Base-by-base conservation (phyloP, 1,139 yeast genomes). In the Hyphopichia fennica region DNA sequence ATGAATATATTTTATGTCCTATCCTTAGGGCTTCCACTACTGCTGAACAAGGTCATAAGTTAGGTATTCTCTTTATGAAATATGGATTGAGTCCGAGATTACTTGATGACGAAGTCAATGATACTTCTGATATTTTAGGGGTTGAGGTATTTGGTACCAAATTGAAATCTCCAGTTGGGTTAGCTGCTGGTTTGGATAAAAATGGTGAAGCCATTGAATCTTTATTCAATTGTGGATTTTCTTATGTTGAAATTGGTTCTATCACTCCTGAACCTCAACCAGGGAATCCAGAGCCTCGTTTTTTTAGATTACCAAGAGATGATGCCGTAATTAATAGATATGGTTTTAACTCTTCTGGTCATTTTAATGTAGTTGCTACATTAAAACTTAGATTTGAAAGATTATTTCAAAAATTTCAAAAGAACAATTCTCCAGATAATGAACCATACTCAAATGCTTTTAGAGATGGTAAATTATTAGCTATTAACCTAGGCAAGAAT, bases 131-230 rank as follows among this genome's bases (percentile, higher is more conserved):
- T 3, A 63, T 67, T 4, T 68, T 87, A 50, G 69, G 77, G 8
- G 89, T 84, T 14, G 60, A 76, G 35, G 85, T 83, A 1, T 86
- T 87, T 59, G 90, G 89, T 6, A 65, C 65, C 27, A 75, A 70
- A 40, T 66, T 91, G 56, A 72, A 77, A 25, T 84, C 84, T 43
- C 98, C 98, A 17, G 71, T 91, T 44, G 98, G 98, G 7, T 75
- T 91, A 54, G 98, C 98, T 39, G 98, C 99, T 28, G 99, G 99
- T 11, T 77, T 91, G 50, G 99, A 91, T 62, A 91, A 91, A 64
- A 87, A 91, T 55, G 99, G 90, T 40, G 96, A 89, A 58, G 96
- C 90, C n/a, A 82, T 93, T 53, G 97, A 91, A 52, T 69, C 91
- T 0, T 72, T 91, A 45, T 83, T 84, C 54, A 77, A 82, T 51